phyloP scores from a whole-genome alignment of 2,329 filamentous ascomycete genomes.

The Neophaeococcomyces aloes region DNA sequence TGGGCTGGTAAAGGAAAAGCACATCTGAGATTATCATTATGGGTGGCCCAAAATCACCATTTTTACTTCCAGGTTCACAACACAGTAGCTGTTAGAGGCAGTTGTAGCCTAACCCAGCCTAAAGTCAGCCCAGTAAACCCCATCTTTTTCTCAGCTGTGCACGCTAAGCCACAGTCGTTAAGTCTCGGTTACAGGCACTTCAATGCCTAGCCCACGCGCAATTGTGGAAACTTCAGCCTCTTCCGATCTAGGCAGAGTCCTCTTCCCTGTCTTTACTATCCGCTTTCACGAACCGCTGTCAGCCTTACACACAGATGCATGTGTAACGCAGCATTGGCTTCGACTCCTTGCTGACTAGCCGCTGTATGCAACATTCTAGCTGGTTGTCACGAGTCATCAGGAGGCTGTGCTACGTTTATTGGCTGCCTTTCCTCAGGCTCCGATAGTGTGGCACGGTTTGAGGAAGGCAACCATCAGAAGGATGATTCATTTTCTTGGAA shows the following conservation, averaged over 20 bases:
- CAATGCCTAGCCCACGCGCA: too few species aligned
- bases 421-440: constrained; percentile 7
- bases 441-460: background rate
- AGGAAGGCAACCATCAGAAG: background rate
- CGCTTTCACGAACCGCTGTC: background rate
- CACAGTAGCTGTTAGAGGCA: too few species aligned
- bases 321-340: constrained; percentile 1
- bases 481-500: background rate
- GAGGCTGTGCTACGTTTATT: constrained; percentile 2
- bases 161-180: background rate
- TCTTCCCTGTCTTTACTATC: background rate
- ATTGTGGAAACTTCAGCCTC: too few species aligned
- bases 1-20: too few species aligned
- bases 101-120: too few species aligned
- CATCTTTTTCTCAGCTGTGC: too few species aligned
- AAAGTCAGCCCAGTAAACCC: too few species aligned
- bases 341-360: background rate
- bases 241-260: background rate
- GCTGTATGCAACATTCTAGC: background rate
- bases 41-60: too few species aligned
- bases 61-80: too few species aligned
- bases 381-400: background rate
- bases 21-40: too few species aligned
- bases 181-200: background rate
- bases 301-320: background rate